These are phyloP conservation scores for Solanum bulbocastanum DNA, from an alignment of 257 asterid species.

Conservation along the genomic window DNA sequence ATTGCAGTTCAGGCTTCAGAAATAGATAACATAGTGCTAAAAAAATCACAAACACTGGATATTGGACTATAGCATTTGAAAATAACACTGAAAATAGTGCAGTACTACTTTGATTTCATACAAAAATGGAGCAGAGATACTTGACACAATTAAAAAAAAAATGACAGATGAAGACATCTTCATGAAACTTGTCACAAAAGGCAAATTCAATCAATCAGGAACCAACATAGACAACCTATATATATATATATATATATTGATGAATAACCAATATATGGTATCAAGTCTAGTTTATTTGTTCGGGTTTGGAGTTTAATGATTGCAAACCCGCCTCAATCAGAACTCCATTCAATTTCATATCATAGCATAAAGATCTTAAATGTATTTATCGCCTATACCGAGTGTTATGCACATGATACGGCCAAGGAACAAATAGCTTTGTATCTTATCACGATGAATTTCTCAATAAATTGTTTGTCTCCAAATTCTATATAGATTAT, in stretches of 20 bases:
- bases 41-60: background rate
- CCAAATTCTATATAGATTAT: background rate
- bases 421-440: background rate
- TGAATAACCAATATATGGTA: background rate
- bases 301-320: background rate
- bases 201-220: background rate
- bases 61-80: background rate
- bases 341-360: background rate
- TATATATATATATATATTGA: background rate
- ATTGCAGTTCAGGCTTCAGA: constrained; percentile 6
- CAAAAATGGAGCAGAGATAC: background rate
- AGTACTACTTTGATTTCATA: background rate
- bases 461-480: background rate
- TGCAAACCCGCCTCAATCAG: background rate
- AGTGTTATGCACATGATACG: background rate
- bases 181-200: background rate
- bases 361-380: background rate
- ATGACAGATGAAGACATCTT: background rate
- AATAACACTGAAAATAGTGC: background rate
- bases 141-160: background rate
- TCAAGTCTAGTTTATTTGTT: background rate
- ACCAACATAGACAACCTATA: background rate
- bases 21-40: background rate
- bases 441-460: background rate
- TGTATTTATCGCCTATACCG: background rate